Percentiles rank a stretch among this genome's conserved stretches.
These are phyloP conservation scores for Acacia pycnantha DNA, from an alignment of 331 rosid genomes.

Conservation along the genomic window DNA sequence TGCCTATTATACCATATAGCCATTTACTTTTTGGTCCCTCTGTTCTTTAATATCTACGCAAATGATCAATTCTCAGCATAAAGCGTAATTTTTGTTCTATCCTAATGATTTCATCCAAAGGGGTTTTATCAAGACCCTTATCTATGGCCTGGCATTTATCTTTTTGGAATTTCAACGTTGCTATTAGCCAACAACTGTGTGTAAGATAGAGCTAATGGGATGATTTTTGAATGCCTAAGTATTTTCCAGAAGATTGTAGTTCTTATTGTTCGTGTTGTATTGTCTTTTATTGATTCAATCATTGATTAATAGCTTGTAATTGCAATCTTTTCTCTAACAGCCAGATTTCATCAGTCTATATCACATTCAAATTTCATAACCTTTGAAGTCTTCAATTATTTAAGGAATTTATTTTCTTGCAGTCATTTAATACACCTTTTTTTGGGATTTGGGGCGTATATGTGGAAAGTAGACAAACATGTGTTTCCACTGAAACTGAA, in stretches of 20 bases:
- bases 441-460: neutral
- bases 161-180: neutral
- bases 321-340: neutral
- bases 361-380: neutral
- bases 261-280: neutral
- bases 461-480: neutral
- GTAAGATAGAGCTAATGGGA: neutral
- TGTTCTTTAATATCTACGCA: neutral
- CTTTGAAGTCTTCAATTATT: neutral
- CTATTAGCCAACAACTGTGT: neutral
- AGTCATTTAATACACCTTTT: neutral
- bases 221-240: neutral
- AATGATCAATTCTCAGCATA: slow-evolving; percentile 1
- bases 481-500: neutral
- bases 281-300: neutral
- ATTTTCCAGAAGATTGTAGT: neutral
- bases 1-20: slow-evolving; percentile 2
- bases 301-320: neutral
- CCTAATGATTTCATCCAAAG: neutral
- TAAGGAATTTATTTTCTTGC: neutral
- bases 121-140: neutral
- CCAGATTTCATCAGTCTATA: neutral
- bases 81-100: neutral
- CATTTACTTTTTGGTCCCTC: neutral
- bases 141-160: neutral